Conservation (phyloP, 805 yeast species). For the Yarrowia bubula region DNA sequence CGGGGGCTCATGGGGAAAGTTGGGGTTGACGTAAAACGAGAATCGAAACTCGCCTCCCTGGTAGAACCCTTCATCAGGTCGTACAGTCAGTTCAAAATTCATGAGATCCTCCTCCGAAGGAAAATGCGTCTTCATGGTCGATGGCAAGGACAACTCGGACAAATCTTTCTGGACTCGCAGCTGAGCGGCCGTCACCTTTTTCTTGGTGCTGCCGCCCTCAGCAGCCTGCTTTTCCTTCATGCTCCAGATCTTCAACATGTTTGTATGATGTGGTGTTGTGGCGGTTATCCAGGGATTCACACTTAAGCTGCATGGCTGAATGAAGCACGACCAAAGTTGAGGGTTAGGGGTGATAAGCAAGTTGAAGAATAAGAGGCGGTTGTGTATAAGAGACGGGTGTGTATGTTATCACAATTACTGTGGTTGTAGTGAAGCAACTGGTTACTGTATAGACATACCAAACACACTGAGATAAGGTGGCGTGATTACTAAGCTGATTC, state of each 20-base stretch:
- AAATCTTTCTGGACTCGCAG: constrained; percentile 71
- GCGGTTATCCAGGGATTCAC: background rate
- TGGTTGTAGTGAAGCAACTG: too few species aligned
- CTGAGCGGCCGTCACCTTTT: constrained; percentile 59
- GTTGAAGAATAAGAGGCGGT: too few species aligned
- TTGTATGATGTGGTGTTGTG: background rate
- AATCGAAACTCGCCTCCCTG: constrained; percentile 68
- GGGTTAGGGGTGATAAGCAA: background rate
- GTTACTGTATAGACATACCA: too few species aligned
- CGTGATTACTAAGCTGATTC: too few species aligned
- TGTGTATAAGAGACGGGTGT: too few species aligned
- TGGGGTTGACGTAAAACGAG: constrained; percentile 60
- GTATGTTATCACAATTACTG: too few species aligned
- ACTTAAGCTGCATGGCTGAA: too few species aligned
- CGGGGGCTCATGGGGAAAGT: constrained; percentile 92
- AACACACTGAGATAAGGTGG: too few species aligned
- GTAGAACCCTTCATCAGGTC: constrained; percentile 74
- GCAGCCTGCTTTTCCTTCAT: constrained; percentile 57
- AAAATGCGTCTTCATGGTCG: constrained; percentile 51
- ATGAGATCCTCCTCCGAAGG: constrained; percentile 58
- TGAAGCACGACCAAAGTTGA: background rate
- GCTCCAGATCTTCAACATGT: constrained; percentile 55
- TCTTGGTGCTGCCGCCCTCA: constrained; percentile 38
- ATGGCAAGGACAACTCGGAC: constrained; percentile 64
- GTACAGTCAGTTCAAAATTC: constrained; percentile 55